Evolutionary conservation across 108 stramenopile genomes (phyloP), one percentile per base, ranked within the genome.

Genomic region (Epipyxis sp.): DNA sequence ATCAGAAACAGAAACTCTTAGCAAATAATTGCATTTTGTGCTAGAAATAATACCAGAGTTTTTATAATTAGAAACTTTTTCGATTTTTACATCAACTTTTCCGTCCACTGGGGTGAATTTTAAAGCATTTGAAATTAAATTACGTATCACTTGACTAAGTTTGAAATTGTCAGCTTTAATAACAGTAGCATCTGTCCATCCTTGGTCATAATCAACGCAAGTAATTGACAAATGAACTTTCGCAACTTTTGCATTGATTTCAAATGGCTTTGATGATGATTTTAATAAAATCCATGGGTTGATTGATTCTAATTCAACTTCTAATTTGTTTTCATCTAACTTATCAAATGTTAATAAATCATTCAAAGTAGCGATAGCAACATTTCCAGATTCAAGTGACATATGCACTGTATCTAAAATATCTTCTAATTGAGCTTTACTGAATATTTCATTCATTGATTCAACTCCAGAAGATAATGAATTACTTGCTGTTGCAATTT

Each of bases 81-180:
- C 13, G 6, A 50, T 20, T 50, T 20, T 50, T 32, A 65, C 61
- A 10, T 29, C 35, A 3, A 65, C 61, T 10, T 37, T 29, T 16
- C 61, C 61, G 13, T 65, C 61, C 6, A 32, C 34, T 6, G 72
- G 72, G 34, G 72, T 65, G 61, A 65, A 65, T 32, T 65, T 65
- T 10, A 65, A 35, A 10, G 61, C 61, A 37, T 65, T 65, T 16
- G 61, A 65, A 10, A 65, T 29, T 10, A 65, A 37, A 37, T 65
- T 65, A 3, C 61, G 61, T 32, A 65, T 3, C 30, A 65, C 61
- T 37, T 65, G 61, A 32, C 61, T 65, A 16, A 65, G 61, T 32
- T 65, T 65, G 61, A 65, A 65, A 10, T 16, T 16, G 25, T 65
- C 61, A 3, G 6, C 61, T 10, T 25, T 3, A 29, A 65, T 37